Evolutionary conservation across 148 eudicot genomes (phyloP).

Genomic region (Fagopyrum homotropicum): DNA sequence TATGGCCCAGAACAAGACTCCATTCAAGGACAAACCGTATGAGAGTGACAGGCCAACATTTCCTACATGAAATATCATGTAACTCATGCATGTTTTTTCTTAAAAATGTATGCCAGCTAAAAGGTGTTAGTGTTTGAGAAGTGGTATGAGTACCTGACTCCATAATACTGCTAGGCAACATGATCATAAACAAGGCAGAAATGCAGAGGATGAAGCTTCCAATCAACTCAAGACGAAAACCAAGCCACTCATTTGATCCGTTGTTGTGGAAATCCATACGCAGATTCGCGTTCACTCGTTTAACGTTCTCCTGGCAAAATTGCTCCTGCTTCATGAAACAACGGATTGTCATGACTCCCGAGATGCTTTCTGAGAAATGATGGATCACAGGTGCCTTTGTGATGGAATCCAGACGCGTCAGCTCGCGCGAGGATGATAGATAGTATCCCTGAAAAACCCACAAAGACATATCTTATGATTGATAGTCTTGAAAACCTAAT

Average conservation of each 20-base stretch:
- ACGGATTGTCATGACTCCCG: conserved; percentile 92
- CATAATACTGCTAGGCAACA: conserved; percentile 73
- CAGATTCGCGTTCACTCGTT: conserved; percentile 58
- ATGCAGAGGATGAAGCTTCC: conserved; percentile 72
- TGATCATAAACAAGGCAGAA: conserved; percentile 70
- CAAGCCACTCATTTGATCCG: conserved; percentile 90
- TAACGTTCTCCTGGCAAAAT: conserved; percentile 65
- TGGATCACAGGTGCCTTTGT: conserved; percentile 93
- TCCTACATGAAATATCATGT: conserved; percentile 29
- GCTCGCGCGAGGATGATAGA: conserved; percentile 84
- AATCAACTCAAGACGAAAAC: conserved; percentile 77
- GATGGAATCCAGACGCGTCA: conserved; percentile 86
- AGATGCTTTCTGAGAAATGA: conserved; percentile 93
- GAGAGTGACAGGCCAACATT: conserved; percentile 88
- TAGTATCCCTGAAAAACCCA: conserved; percentile 49
- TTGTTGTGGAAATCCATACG: conserved; percentile 92
- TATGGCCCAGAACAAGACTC: conserved; percentile 49
- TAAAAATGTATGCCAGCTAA: background rate
- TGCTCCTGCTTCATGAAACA: conserved; percentile 67
- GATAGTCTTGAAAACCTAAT: too few species aligned
- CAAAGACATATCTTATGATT: background rate
- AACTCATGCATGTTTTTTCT: background rate
- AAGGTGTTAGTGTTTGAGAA: background rate
- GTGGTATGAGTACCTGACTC: conserved; percentile 51
- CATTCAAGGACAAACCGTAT: conserved; percentile 84